phyloP scores from a whole-genome alignment of 129 eudicot species.

The Gnaphalium uliginosum region DNA sequence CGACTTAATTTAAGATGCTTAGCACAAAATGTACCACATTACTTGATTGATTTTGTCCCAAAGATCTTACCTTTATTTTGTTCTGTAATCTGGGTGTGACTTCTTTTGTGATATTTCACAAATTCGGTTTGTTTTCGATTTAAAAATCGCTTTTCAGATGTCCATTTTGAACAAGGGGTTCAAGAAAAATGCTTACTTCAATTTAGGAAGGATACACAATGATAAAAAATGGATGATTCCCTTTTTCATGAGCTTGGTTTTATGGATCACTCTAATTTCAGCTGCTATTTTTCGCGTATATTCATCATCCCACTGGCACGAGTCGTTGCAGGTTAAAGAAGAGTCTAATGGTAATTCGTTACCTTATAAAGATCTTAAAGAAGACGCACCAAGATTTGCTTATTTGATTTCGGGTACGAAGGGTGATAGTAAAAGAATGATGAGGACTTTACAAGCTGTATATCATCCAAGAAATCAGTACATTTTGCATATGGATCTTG shows the following conservation, averaged over 20 bases:
- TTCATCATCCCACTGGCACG: background rate
- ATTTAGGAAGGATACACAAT: constrained; percentile 12
- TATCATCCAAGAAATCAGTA: constrained; percentile 88
- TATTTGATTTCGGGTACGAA: constrained; percentile 82
- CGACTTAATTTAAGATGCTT: background rate
- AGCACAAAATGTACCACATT: background rate
- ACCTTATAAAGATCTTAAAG: background rate
- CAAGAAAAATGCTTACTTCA: background rate
- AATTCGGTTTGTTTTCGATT: background rate
- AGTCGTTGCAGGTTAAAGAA: constrained; percentile 23
- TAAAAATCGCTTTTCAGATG: background rate
- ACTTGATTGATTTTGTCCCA: background rate
- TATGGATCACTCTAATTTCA: constrained; percentile 52
- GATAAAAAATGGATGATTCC: constrained; percentile 76
- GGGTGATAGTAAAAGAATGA: constrained; percentile 77
- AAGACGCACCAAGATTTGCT: constrained; percentile 66
- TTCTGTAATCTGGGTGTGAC: background rate
- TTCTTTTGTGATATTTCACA: too few species aligned
- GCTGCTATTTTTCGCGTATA: constrained; percentile 52
- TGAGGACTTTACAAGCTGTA: constrained; percentile 78
- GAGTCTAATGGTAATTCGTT: constrained; percentile 50
- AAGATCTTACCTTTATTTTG: background rate
- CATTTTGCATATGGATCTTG: constrained; percentile 77
- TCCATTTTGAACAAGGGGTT: background rate
- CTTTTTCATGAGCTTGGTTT: constrained; percentile 57